Base-by-base conservation (phyloP, 495 filamentous ascomycete species). In the Aspergillus olivimuriae region DNA sequence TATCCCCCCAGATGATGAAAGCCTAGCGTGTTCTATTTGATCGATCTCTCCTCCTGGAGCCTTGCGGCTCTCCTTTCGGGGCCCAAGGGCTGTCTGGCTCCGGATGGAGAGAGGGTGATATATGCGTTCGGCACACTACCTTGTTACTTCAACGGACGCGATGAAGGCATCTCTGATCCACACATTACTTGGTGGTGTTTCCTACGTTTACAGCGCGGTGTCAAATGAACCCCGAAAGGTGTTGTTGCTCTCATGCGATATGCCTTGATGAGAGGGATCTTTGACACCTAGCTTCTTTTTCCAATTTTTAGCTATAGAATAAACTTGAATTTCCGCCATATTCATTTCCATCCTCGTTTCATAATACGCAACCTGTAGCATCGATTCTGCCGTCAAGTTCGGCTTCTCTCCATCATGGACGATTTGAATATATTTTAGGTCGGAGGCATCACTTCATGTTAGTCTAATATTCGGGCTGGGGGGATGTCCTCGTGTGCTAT, bases 141-240 rank as follows among this genome's bases (percentile, higher is more conserved):
- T 90, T 95, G 95, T 87, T 95, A 94, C 86, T 70, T 74, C 72
- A 57, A 86, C 89, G 89, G 84, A 95, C 91, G 94, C 89, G 77
- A 86, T 82, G 76, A 85, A 78, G 83, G 88, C 87, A 95, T 89
- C 89, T 97, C 92, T 97, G 92, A 97, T 48, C 65, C 35, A 53
- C 35, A 55, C 37, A 60, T 51, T 53, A 63, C 68, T 72, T 72
- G 68, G 56, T 43, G 68, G 68, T 70, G 68, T 72, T 48, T 44
- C 4, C 28, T 28, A 23, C 14, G 18, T 12, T 8, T 24, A 26
- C 14, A 18, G 11, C 18, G 15, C 8, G 14, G 19, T n/a, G 34
- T 18, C 38, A 22, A 23, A 50, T 44, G 48, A 50, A 34, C 48
- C 48, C 52, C 36, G 51, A 53, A 19, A 19, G 14, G 42, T 50